A percentile compares a stretch with the other conserved stretches of the same genome.
phyloP scores from a whole-genome alignment of 75 land plant species.

The Adiantum capillusveneris region DNA sequence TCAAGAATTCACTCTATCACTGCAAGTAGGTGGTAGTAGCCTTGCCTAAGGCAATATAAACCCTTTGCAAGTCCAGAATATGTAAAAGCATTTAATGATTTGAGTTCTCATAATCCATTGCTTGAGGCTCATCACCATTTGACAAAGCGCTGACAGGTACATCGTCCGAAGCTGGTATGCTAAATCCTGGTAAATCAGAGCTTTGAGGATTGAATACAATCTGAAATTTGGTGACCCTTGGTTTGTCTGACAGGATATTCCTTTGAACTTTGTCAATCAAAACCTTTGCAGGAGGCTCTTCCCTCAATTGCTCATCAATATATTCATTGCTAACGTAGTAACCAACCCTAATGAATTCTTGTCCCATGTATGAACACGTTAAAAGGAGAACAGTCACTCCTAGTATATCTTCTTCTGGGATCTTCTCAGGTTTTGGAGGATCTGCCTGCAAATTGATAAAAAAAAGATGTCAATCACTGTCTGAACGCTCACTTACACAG shows the following conservation, averaged over 20 bases:
- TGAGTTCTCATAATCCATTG: constrained; percentile 2
- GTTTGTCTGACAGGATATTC: constrained; percentile 84
- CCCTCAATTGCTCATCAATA: constrained; percentile 68
- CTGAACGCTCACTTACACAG: too few species aligned
- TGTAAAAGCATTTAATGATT: too few species aligned
- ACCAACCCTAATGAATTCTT: constrained; percentile 87
- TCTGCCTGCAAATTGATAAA: constrained; percentile 56
- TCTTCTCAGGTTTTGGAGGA: constrained; percentile 78
- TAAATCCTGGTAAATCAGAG: not conserved
- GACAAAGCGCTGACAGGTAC: not conserved
- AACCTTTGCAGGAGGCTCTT: constrained; percentile 78
- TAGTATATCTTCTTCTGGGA: constrained; percentile 85
- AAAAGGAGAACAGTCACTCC: constrained; percentile 88
- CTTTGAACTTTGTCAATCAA: constrained; percentile 71
- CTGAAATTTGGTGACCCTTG: constrained; percentile 87
- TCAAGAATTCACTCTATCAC: too few species aligned
- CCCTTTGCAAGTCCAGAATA: too few species aligned
- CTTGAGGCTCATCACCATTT: not conserved
- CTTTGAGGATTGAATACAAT: constrained; percentile 14
- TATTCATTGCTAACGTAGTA: constrained; percentile 98
- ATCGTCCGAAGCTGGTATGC: not conserved
- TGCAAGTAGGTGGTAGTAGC: too few species aligned
- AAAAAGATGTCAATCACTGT: too few species aligned
- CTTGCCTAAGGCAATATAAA: too few species aligned
- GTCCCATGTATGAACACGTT: constrained; percentile 90